Base-by-base conservation (phyloP, 2,329 filamentous ascomycete genomes). In the Byssoonygena ceratinophila region DNA sequence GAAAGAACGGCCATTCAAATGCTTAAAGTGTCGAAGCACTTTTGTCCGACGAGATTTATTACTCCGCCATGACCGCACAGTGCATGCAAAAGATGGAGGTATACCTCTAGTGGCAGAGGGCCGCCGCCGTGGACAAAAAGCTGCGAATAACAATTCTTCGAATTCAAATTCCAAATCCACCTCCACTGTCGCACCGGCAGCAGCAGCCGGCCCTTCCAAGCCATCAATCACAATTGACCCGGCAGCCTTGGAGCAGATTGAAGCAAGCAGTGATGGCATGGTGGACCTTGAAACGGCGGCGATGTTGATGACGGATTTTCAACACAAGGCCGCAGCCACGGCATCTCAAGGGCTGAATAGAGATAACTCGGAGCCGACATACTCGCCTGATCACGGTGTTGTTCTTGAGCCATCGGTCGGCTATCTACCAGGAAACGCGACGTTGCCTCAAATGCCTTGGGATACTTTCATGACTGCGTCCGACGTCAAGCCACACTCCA, bases 1-100 rank as follows among this genome's bases (percentile, higher is more conserved):
- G 59, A 98, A 98, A 74, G 92, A 97, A 73, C 84, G 92, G 58
- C 92, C 92, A 34, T 98, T 98, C 79, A 97, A 97, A 71, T 98
- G 92, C 73, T 79, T 88, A 76, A 98, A 98, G 75, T 98, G 92
- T 72, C 81, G 90, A 66, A 96, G 90, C 77, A 98, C 92, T 57
- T 98, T 98, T 68, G 92, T 98, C 63, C 87, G 92, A 69, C 87
- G 92, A 72, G 92, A 98, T 74, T 79, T 98, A 58, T 83, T 98
- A 50, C 82, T 98, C 60, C 86, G 92, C 69, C 92, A 98, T 75
- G 92, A 98, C 72, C 87, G 92, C 64, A 98, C 92, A 59, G 92
- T 98, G 59, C 92, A 98, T 73, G 92, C 92, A 57, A 97, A 97
- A 74, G 92, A 98, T 74, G 91, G 91, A 61, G 91, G 92, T 60